Conservation (phyloP, 192 early-diverging fungal species). For the Linnemannia elongata region DNA sequence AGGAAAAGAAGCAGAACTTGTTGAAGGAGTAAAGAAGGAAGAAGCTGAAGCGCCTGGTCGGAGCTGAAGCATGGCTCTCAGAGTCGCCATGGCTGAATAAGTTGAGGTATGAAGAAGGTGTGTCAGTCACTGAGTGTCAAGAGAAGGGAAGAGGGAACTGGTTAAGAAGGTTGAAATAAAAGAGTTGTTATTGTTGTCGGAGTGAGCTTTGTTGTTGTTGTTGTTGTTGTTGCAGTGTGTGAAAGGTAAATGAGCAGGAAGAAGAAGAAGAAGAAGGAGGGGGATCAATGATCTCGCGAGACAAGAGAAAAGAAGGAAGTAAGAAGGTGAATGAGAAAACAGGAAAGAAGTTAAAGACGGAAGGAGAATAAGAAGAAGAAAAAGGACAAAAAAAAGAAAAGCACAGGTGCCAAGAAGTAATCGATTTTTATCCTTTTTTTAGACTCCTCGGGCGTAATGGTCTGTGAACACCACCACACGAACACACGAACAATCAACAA, state of each 20-base stretch:
- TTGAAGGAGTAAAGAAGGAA: background rate
- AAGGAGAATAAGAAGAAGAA: background rate
- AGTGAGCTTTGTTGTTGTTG: background rate
- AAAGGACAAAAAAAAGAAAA: background rate
- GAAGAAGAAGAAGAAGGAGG: background rate
- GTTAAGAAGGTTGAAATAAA: no score
- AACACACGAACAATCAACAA: no score
- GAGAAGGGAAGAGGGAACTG: background rate
- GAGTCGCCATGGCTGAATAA: constrained; percentile 21
- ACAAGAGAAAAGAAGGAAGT: background rate
- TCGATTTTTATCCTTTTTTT: background rate
- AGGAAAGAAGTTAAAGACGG: background rate
- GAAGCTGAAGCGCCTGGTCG: constrained; percentile 26
- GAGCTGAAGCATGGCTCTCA: constrained; percentile 53
- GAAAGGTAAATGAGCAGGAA: background rate
- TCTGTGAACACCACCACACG: no score
- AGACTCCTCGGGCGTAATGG: background rate
- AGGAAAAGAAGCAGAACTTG: background rate
- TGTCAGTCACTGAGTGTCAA: background rate
- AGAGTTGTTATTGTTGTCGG: background rate
- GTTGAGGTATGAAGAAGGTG: background rate
- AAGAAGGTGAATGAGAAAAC: background rate
- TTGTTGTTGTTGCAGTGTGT: background rate
- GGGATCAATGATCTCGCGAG: constrained; percentile 3
- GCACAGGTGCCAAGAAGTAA: constrained; percentile 1